A percentile compares a stretch with the other conserved stretches of the same genome.
Evolutionary conservation across 2,329 filamentous ascomycete species (phyloP).

Genomic region (Exophiala phaeomuriformis): DNA sequence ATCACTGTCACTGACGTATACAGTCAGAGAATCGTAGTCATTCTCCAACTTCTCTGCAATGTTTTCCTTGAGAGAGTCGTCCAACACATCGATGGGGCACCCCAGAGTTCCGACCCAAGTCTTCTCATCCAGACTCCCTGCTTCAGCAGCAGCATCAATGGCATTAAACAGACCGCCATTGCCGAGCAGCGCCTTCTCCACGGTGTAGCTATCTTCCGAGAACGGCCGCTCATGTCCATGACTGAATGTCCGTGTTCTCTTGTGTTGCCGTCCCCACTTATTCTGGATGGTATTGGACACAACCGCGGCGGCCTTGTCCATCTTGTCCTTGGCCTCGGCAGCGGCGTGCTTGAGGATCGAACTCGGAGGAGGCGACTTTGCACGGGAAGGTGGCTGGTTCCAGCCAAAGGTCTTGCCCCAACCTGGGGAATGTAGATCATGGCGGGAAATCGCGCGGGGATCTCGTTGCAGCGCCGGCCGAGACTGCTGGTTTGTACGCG

Average conservation of each 20-base stretch:
- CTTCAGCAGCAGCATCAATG: conserved; percentile 66
- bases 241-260: conserved; percentile 41
- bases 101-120: conserved; percentile 90
- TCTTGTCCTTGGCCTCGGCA: conserved; percentile 13
- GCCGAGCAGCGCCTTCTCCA: conserved; percentile 79
- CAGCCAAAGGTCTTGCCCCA: conserved; percentile 62
- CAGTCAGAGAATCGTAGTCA: conserved; percentile 65
- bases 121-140: conserved; percentile 63
- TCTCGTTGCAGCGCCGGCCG: conserved; percentile 31
- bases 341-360: conserved; percentile 62
- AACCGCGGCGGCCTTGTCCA: conserved; percentile 1
- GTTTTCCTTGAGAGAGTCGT: conserved; percentile 66
- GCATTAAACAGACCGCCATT: conserved; percentile 90
- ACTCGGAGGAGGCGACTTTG: conserved; percentile 65
- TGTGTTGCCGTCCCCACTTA: conserved; percentile 7
- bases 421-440: conserved; percentile 65
- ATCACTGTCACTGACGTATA: conserved; percentile 77
- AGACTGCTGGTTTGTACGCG: conserved; percentile 43
- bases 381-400: conserved; percentile 71
- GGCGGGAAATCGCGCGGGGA: conserved; percentile 54
- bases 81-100: conserved; percentile 84
- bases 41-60: conserved; percentile 75
- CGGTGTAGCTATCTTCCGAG: conserved; percentile 70
- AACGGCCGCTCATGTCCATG: conserved; percentile 64
- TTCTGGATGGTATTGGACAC: conserved; percentile 1